A percentile compares a stretch with the other conserved stretches of the same genome.
Evolutionary conservation across 2,329 filamentous ascomycete genomes (phyloP).

Genomic region (Colletotrichum sp.): DNA sequence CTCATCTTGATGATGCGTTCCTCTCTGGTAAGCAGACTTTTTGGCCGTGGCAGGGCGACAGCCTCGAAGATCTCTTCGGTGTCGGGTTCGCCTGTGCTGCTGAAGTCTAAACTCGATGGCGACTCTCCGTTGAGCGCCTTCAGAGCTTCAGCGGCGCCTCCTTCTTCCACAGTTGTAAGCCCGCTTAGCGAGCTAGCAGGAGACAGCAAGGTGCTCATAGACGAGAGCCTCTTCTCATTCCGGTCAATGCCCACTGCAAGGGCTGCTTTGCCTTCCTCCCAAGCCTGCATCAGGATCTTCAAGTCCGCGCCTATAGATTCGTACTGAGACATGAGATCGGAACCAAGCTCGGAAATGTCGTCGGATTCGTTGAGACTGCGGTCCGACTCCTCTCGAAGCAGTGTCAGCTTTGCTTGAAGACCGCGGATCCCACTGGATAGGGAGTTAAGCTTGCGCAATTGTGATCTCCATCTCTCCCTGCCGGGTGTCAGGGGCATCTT

Average conservation of each 20-base stretch:
- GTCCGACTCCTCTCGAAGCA: slow-evolving; percentile 89
- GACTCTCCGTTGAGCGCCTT: slow-evolving; percentile 80
- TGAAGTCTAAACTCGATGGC: slow-evolving; percentile 53
- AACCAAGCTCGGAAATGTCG: slow-evolving; percentile 77
- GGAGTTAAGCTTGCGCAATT: slow-evolving; percentile 86
- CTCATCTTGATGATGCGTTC: slow-evolving; percentile 88
- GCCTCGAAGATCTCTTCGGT: slow-evolving; percentile 90
- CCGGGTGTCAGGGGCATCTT: slow-evolving; percentile 69
- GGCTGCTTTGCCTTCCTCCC: slow-evolving; percentile 87
- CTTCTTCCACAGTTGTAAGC: slow-evolving; percentile 65
- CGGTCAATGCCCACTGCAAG: slow-evolving; percentile 82
- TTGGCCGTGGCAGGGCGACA: slow-evolving; percentile 74
- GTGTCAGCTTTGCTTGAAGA: slow-evolving; percentile 91
- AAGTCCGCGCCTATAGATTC: slow-evolving; percentile 93
- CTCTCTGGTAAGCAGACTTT: slow-evolving; percentile 78
- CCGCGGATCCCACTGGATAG: slow-evolving; percentile 90
- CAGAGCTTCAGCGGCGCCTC: slow-evolving; percentile 41
- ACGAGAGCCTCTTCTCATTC: slow-evolving; percentile 74
- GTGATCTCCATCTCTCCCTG: slow-evolving; percentile 84
- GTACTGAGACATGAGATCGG: slow-evolving; percentile 85
- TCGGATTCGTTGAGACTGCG: slow-evolving; percentile 75
- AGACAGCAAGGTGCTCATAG: slow-evolving; percentile 64
- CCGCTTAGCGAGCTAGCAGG: slow-evolving; percentile 70
- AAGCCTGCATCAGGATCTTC: slow-evolving; percentile 78
- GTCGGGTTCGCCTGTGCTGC: slow-evolving; percentile 64